A percentile compares a stretch with the other conserved stretches of the same genome.
phyloP scores from a whole-genome alignment of 768 basidiomycete genomes.

The Phaffia tasmanica region DNA sequence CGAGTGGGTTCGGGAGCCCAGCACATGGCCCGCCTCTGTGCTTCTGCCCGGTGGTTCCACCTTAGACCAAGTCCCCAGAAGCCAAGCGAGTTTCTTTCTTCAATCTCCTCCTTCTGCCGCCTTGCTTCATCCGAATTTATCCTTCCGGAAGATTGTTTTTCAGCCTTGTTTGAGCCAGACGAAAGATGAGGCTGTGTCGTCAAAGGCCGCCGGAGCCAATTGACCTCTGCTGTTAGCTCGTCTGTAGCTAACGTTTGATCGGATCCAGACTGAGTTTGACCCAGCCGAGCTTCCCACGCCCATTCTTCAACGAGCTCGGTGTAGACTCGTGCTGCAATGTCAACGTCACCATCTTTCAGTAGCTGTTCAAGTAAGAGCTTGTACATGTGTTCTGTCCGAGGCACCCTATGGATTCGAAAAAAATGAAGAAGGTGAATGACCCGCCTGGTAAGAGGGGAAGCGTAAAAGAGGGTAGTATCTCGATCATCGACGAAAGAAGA shows the following conservation, averaged over 20 bases:
- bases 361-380: conserved; percentile 27
- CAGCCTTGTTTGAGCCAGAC: too few species aligned
- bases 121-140: too few species aligned
- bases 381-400: conserved; percentile 30
- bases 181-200: too few species aligned
- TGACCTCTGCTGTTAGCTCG: too few species aligned
- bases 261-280: not conserved
- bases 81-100: not conserved
- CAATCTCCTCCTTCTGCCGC: not conserved
- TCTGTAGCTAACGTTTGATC: conserved; percentile 20
- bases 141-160: too few species aligned
- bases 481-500: conserved; percentile 4
- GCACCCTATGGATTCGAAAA: conserved; percentile 28
- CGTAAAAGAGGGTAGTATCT: not conserved
- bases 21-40: conserved; percentile 12
- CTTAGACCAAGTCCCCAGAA: not conserved
- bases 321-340: conserved; percentile 35
- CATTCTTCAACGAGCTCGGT: conserved; percentile 39
- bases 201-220: too few species aligned
- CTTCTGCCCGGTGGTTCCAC: conserved; percentile 20
- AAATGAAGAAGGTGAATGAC: conserved; percentile 20
- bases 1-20: conserved; percentile 14
- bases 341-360: conserved; percentile 28
- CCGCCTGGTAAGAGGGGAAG: conserved; percentile 1
- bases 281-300: conserved; percentile 31